phyloP scores from a whole-genome alignment of 169 alveolate genomes.

The Eimeria acervulina region DNA sequence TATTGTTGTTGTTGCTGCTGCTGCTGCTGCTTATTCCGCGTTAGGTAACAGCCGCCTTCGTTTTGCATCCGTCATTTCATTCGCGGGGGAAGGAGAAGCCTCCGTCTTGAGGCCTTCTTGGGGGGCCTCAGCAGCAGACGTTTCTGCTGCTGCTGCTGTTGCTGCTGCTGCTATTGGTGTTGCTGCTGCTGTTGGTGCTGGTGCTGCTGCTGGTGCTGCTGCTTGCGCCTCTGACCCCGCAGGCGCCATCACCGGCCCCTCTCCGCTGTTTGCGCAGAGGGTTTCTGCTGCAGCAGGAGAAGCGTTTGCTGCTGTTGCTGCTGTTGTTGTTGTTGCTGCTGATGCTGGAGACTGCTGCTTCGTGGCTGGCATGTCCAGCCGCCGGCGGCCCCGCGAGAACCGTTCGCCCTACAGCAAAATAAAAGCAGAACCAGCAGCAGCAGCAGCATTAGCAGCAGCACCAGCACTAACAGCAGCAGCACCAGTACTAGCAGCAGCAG shows the following conservation, averaged over 20 bases:
- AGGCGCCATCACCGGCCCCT: background rate
- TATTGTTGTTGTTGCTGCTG: slow-evolving; percentile 43
- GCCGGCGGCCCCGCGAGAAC: slow-evolving; percentile 79
- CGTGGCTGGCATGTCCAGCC: slow-evolving; percentile 76
- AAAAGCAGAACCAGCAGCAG: background rate
- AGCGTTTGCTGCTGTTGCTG: slow-evolving; percentile 5
- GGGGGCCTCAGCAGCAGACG: background rate
- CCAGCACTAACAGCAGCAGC: background rate
- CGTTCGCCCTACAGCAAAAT: slow-evolving; percentile 79
- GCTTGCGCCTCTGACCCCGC: background rate
- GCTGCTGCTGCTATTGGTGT: slow-evolving; percentile 21
- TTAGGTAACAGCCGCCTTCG: background rate
- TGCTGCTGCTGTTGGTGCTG: slow-evolving; percentile 17
- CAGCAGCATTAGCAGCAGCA: slow-evolving; percentile 1
- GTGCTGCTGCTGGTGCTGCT: slow-evolving; percentile 2
- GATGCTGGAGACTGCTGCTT: slow-evolving; percentile 52
- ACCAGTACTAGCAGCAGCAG: background rate
- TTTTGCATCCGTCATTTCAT: background rate
- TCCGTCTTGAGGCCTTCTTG: background rate
- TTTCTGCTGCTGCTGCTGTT: slow-evolving; percentile 3
- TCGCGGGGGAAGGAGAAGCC: background rate
- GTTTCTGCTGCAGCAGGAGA: background rate
- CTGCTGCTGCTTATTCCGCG: slow-evolving; percentile 33
- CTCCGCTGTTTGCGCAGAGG: background rate
- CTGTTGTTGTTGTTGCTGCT: slow-evolving; percentile 14